Conservation (phyloP, 2,329 filamentous ascomycete species). For the Aspergillus tubingensis region DNA sequence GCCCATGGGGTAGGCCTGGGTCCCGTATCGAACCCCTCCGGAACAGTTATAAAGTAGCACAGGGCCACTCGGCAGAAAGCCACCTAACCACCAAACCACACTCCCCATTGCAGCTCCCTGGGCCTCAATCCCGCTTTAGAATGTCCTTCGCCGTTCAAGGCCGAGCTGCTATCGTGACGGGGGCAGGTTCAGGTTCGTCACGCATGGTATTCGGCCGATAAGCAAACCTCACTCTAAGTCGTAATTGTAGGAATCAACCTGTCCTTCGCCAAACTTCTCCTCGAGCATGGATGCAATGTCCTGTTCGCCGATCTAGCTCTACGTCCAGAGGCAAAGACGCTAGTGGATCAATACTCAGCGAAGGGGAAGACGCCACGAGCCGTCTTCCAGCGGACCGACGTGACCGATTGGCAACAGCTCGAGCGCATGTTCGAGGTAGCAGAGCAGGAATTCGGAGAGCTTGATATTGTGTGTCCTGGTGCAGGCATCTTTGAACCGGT, state of each 20-base stretch:
- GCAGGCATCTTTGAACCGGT: constrained; percentile 50
- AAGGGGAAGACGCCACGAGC: constrained; percentile 32
- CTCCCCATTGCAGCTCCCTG: not conserved
- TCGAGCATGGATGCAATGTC: constrained; percentile 50
- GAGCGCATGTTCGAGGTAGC: constrained; percentile 53
- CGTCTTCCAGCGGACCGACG: constrained; percentile 51
- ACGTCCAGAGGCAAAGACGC: constrained; percentile 46
- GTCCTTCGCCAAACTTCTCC: constrained; percentile 45
- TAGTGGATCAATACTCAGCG: constrained; percentile 42
- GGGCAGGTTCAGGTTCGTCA: constrained; percentile 54
- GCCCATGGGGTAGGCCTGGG: not conserved
- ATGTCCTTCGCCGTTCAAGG: constrained; percentile 47
- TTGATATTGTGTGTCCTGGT: constrained; percentile 51
- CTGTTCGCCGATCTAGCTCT: constrained; percentile 49
- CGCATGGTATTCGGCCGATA: not conserved
- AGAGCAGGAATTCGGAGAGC: constrained; percentile 49
- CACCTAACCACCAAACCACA: too few species aligned
- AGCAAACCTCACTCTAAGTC: constrained; percentile 4
- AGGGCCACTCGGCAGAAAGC: not conserved
- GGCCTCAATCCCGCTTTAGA: not conserved
- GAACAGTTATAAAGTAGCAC: constrained; percentile 3
- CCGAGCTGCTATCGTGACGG: constrained; percentile 57
- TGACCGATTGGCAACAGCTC: constrained; percentile 53
- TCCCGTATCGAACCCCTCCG: not conserved
- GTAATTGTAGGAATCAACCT: constrained; percentile 47